Base-by-base conservation (phyloP, 345 rosid genomes). In the Camelina laxa region DNA sequence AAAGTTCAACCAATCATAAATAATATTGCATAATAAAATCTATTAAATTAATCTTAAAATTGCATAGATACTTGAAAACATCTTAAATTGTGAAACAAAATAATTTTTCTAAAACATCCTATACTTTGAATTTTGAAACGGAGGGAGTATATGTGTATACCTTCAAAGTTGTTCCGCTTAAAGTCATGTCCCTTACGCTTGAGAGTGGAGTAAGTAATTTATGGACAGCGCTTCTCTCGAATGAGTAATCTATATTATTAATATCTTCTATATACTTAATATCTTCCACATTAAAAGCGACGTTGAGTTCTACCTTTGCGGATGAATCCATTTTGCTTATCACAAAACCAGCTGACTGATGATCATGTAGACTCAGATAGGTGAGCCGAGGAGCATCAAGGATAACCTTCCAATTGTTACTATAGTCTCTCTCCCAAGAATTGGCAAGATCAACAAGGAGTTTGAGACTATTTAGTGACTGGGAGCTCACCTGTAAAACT, bases 301-400 rank as follows among this genome's bases (percentile, higher is more conserved):
- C 60, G 21, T 16, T 17, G 8, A 67, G 9, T 6, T 65, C 70
- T 30, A 49, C 70, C 27, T 10, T 10, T 21, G 60, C 61, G n/a
- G 50, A 22, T 36, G 60, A 36, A 21, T n/a, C 21, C 60, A 67
- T 10, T 9, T 39, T 54, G 22, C 22, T 20, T 9, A 67, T 50
- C 9, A 6, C 44, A 53, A 53, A 67, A 39, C 20, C 38, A 2
- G 5, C 72, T 6, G 72, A 50, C 6, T 39, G 38, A 39, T 20
- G 48, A 54, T 67, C 72, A 3, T 5, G 0, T 39, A 67, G 35
- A 17, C 50, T 53, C 36, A 53, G 36, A 54, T 67, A 67, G 0
- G 15, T 27, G 10, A 67, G 72, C n/a, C 22, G 20, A 67, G 62
- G 61, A 67, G 50, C 49, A 51, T 67, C 72, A n/a, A 67, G 53